These are phyloP conservation scores for Recurvomyces mirabilis DNA, from an alignment of 495 filamentous ascomycete species.

Conservation along the genomic window DNA sequence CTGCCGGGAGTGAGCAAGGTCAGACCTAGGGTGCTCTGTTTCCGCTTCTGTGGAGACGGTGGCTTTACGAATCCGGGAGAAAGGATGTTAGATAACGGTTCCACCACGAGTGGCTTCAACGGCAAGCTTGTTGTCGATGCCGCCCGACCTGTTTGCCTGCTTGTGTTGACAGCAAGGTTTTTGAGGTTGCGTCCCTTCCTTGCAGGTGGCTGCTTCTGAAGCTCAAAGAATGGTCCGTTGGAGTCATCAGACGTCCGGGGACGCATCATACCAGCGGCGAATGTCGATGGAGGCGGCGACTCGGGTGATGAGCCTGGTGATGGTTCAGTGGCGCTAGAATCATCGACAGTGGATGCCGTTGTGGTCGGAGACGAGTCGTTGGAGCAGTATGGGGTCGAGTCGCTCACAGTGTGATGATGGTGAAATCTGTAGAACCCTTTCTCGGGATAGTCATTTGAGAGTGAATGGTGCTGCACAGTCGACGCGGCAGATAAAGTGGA, in stretches of 20 bases:
- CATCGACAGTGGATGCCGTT: slow-evolving; percentile 86
- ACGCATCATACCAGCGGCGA: slow-evolving; percentile 16
- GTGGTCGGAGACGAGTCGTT: slow-evolving; percentile 92
- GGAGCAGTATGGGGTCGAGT: slow-evolving; percentile 49
- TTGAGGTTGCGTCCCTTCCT: slow-evolving; percentile 81
- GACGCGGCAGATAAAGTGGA: too few relatives aligned
- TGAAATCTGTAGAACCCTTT: slow-evolving; percentile 15
- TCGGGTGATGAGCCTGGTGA: slow-evolving; percentile 69
- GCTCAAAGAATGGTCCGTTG: slow-evolving; percentile 28
- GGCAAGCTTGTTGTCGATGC: slow-evolving; percentile 17
- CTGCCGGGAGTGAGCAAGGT: slow-evolving; percentile 51
- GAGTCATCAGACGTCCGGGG: slow-evolving; percentile 15
- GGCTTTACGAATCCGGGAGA: slow-evolving; percentile 76
- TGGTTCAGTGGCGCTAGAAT: slow-evolving; percentile 74
- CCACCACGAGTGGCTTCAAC: neutral
- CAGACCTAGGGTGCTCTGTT: slow-evolving; percentile 66
- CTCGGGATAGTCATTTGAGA: slow-evolving; percentile 3
- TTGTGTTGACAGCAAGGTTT: slow-evolving; percentile 79
- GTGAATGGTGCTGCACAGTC: too few relatives aligned
- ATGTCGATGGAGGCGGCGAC: slow-evolving; percentile 19
- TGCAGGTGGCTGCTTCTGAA: slow-evolving; percentile 48
- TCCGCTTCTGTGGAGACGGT: slow-evolving; percentile 55
- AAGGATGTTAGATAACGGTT: slow-evolving; percentile 56
- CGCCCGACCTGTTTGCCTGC: slow-evolving; percentile 37
- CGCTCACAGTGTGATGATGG: slow-evolving; percentile 17